Base-by-base conservation (phyloP, 1,284 basidiomycete species). In the Papiliotrema fonsecae region DNA sequence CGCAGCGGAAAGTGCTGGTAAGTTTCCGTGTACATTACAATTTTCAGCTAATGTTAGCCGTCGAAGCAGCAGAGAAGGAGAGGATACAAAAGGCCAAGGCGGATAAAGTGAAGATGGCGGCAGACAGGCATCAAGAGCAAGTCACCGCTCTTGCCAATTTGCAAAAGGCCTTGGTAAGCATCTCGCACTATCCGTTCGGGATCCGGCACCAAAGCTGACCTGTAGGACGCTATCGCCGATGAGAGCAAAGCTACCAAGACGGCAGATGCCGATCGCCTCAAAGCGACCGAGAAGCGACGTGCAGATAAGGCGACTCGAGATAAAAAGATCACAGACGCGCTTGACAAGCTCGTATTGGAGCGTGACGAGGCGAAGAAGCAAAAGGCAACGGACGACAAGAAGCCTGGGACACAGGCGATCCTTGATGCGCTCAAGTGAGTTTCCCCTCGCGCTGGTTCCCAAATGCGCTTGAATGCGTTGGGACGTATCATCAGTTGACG, bases 361-460 rank as follows among this genome's bases (percentile, higher is more conserved):
- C 51, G 57, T n/a, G 69, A 70, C 9, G 62, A 64, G 48, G 56
- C 60, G 34, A 70, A 72, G 64, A 73, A 70, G 61, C 63, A 64
- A 46, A 55, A 61, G 14, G 63, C 64, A 19, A 57, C 58, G 11
- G 64, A 70, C 27, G 61, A 60, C 38, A 73, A 72, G 61, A 70
- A 72, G 51, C 67, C 67, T 26, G 64, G 67, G 21, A 65, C 61
- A 14, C 67, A 72, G 58, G 69, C 70, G 6, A 62, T 73, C 21
- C 56, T 74, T 24, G 72, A 74, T 45, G 68, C 66, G 32, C 52
- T 72, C 50, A 69, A 70, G 64, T 67, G 46, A 54, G 65, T 60
- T 38, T 16, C 19, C 21, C 11, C 19, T 9, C 19, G 10, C 26
- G 9, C 4, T 10, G 9, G 11, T 9, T 19, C 18, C 16, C 3